Conservation (phyloP, 345 rosid genomes). For the Dipteronia sinensis region DNA sequence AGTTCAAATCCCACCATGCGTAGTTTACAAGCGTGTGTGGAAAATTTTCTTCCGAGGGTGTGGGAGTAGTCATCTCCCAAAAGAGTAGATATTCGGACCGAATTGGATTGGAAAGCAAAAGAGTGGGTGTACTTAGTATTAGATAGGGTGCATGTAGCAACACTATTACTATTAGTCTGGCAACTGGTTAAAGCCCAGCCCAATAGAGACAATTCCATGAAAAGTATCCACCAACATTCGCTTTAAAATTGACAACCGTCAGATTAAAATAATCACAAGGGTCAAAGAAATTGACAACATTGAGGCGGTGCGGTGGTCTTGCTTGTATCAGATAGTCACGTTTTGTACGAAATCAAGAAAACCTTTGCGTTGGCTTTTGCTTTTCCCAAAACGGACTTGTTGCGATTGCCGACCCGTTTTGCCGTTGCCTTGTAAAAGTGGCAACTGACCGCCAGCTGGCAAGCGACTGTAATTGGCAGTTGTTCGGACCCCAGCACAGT, state of each 20-base stretch:
- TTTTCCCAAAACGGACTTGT: not conserved
- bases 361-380: not conserved
- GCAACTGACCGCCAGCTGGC: not conserved
- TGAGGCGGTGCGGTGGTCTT: not conserved
- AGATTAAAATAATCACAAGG: not conserved
- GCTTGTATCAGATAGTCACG: not conserved
- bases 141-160: no score
- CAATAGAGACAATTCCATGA: not conserved
- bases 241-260: constrained; percentile 5
- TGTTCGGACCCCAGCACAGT: constrained; percentile 8
- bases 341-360: not conserved
- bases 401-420: constrained; percentile 8
- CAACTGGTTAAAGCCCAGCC: no score
- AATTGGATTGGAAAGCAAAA: no score
- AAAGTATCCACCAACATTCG: not conserved
- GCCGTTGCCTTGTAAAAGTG: not conserved
- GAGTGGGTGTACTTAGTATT: no score
- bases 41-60: no score
- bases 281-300: not conserved
- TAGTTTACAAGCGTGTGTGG: no score
- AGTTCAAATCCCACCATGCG: no score
- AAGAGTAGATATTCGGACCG: no score
- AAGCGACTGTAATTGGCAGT: constrained; percentile 13
- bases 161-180: no score
- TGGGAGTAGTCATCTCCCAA: no score